These are phyloP conservation scores for Podospora anserina DNA, from an alignment of 495 filamentous ascomycete species.

Conservation along the genomic window DNA sequence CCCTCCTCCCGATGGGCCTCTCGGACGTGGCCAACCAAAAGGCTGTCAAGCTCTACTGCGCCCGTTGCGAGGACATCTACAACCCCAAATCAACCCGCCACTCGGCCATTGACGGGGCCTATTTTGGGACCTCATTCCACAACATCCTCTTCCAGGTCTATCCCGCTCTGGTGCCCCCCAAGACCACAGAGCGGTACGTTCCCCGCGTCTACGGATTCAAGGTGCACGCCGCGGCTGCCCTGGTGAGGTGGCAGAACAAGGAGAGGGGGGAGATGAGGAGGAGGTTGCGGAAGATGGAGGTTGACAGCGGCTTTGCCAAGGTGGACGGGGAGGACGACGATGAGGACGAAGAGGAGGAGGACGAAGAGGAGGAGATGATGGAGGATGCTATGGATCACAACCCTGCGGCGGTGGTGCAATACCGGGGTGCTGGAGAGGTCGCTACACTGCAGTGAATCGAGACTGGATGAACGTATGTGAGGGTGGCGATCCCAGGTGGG, in stretches of 20 bases:
- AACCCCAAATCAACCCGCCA: constrained; percentile 98
- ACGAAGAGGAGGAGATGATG: constrained; percentile 36
- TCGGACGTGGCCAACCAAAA: constrained; percentile 80
- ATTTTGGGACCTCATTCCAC: constrained; percentile 97
- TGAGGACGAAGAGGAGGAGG: constrained; percentile 40
- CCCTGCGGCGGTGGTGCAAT: constrained; percentile 8
- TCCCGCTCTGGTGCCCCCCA: constrained; percentile 78
- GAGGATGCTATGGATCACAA: not conserved
- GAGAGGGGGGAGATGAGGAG: constrained; percentile 75
- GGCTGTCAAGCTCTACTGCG: constrained; percentile 94
- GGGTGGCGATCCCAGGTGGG: not conserved
- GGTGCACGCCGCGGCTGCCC: constrained; percentile 82
- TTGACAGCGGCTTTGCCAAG: constrained; percentile 59
- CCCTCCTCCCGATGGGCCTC: constrained; percentile 88
- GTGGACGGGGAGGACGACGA: constrained; percentile 45
- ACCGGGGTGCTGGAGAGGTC: not conserved
- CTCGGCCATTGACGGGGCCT: constrained; percentile 90
- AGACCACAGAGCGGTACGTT: constrained; percentile 79
- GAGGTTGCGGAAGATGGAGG: constrained; percentile 57
- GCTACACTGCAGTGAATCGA: not conserved
- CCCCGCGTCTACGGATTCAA: constrained; percentile 92
- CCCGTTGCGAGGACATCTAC: constrained; percentile 96
- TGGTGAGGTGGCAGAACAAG: constrained; percentile 85
- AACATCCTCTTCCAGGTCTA: constrained; percentile 99
- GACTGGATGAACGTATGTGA: not conserved